These are phyloP conservation scores for Syncephalastrum sp. DNA, from an alignment of 371 early-diverging fungal genomes.

Conservation along the genomic window DNA sequence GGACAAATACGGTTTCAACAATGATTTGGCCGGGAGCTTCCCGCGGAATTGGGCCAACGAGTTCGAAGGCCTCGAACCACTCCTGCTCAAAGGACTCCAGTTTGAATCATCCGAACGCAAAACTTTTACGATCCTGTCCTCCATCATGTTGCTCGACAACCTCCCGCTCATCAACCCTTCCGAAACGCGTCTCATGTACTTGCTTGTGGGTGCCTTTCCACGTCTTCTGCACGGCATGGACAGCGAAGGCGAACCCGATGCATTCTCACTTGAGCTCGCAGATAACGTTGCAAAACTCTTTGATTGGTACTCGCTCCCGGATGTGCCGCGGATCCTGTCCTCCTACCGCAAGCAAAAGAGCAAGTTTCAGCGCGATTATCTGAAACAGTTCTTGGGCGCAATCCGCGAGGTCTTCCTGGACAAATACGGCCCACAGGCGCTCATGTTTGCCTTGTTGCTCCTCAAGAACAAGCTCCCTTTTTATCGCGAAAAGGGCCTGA, in stretches of 20 bases:
- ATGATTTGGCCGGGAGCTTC: constrained; percentile 46
- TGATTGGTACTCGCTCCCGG: constrained; percentile 48
- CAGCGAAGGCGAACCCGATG: constrained; percentile 12
- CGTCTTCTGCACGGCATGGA: constrained; percentile 68
- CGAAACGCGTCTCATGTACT: constrained; percentile 59
- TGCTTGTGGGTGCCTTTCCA: constrained; percentile 70
- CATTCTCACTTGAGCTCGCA: constrained; percentile 37
- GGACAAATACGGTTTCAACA: constrained; percentile 33
- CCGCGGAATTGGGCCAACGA: constrained; percentile 77
- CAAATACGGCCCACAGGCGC: constrained; percentile 56
- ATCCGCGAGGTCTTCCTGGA: constrained; percentile 69
- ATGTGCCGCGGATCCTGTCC: constrained; percentile 54
- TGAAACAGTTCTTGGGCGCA: constrained; percentile 61
- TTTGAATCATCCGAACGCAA: constrained; percentile 62
- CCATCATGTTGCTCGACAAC: constrained; percentile 54
- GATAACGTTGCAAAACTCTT: constrained; percentile 51
- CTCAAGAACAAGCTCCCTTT: constrained; percentile 61
- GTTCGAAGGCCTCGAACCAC: constrained; percentile 75
- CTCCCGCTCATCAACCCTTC: constrained; percentile 68
- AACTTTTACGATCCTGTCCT: constrained; percentile 30
- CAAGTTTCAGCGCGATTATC: constrained; percentile 71
- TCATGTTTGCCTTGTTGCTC: constrained; percentile 63
- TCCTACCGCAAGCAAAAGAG: constrained; percentile 35
- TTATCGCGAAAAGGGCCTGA: constrained; percentile 66
- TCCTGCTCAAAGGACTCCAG: constrained; percentile 74